Conservation (phyloP, 2,329 filamentous ascomycete genomes). For the Penicillium expansum region DNA sequence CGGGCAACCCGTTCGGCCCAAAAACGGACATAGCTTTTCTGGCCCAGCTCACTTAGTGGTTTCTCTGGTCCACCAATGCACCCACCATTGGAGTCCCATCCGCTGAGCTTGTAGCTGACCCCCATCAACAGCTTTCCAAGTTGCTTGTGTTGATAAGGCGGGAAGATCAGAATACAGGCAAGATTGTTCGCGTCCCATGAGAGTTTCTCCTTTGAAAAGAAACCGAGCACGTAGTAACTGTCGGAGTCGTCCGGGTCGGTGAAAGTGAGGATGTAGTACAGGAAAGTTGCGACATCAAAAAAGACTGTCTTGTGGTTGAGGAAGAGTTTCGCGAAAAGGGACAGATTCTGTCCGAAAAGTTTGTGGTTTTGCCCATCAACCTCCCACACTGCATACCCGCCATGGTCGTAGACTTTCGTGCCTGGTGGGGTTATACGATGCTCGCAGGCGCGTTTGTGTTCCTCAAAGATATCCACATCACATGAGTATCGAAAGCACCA, state of each 20-base stretch:
- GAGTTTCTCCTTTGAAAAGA: slow-evolving; percentile 98
- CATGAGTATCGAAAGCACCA: slow-evolving; percentile 90
- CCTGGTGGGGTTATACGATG: slow-evolving; percentile 60
- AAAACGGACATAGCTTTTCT: slow-evolving; percentile 76
- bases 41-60: slow-evolving; percentile 81
- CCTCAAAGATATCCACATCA: slow-evolving; percentile 37
- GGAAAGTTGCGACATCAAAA: slow-evolving; percentile 91
- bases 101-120: slow-evolving; percentile 86
- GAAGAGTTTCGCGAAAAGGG: slow-evolving; percentile 94
- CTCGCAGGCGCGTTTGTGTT: slow-evolving; percentile 53
- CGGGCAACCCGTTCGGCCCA: slow-evolving; percentile 82
- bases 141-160: slow-evolving; percentile 89
- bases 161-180: slow-evolving; percentile 92
- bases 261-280: slow-evolving; percentile 89
- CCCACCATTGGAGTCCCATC: slow-evolving; percentile 62
- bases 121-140: slow-evolving; percentile 88
- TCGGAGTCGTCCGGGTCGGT: slow-evolving; percentile 51
- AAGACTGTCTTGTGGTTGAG: slow-evolving; percentile 98
- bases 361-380: slow-evolving; percentile 85
- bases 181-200: slow-evolving; percentile 99
- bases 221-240: slow-evolving; percentile 71
- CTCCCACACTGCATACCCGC: slow-evolving; percentile 84
- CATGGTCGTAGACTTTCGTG: slow-evolving; percentile 71
- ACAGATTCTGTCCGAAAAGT: slow-evolving; percentile 93
- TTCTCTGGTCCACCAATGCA: slow-evolving; percentile 90